phyloP scores from a whole-genome alignment of 2,329 filamentous ascomycete species.

The Rosellinia necatrix region DNA sequence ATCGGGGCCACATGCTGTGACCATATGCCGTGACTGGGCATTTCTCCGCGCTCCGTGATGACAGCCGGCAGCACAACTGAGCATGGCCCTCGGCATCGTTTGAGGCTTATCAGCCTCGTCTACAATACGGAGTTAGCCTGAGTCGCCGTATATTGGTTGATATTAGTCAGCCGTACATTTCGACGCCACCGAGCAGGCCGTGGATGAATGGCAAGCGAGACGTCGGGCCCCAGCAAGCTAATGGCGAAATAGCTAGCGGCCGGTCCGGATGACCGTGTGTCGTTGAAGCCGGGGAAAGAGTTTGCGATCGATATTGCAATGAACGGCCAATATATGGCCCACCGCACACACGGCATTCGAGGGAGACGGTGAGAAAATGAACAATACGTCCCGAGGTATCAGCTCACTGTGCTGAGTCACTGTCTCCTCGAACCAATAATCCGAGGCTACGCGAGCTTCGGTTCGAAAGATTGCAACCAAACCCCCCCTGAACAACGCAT shows the following conservation, averaged over 20 bases:
- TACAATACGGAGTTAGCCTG: background rate
- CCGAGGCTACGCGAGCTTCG: background rate
- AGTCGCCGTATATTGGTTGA: background rate
- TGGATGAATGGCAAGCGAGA: background rate
- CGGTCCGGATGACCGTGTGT: background rate
- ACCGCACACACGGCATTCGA: slow-evolving; percentile 1
- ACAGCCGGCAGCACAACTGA: background rate
- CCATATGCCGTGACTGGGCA: too few relatives aligned
- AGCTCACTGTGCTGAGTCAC: background rate
- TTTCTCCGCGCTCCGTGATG: background rate
- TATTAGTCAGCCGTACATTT: background rate
- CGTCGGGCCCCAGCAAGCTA: background rate
- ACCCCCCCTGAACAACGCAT: too few relatives aligned
- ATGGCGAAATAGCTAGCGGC: slow-evolving; percentile 12
- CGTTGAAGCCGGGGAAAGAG: slow-evolving; percentile 26
- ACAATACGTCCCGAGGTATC: background rate
- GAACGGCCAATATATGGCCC: slow-evolving; percentile 8
- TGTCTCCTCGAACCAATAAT: background rate
- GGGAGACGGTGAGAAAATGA: background rate
- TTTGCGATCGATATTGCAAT: slow-evolving; percentile 37
- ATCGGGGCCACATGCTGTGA: background rate
- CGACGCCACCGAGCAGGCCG: background rate
- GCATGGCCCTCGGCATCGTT: background rate
- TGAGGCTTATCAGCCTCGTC: slow-evolving; percentile 13
- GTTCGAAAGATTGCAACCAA: too few relatives aligned